Evolutionary conservation across 2,329 filamentous ascomycete species (phyloP), one percentile per base, ranked within the genome.

Genomic region (Fusarium dimerum): DNA sequence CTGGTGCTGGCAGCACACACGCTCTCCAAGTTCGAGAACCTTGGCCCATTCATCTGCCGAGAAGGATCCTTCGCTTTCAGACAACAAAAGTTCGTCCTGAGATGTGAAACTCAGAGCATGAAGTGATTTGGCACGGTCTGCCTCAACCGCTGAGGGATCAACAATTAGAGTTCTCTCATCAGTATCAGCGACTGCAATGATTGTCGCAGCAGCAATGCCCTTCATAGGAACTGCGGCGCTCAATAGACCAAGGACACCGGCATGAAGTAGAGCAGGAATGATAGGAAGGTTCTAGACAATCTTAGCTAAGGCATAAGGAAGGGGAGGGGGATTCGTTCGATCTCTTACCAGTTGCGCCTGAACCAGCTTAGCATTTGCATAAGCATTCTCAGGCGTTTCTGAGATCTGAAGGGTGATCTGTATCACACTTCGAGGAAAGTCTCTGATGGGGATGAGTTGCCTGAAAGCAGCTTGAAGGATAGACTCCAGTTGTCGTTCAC

Each of bases 31-130:
- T 55, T 86, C 79, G 59, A 86, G 83, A 16, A 89, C 83, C 41
- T 79, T 75, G 50, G 91, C 83, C 91, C 92, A 97, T 57, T 88
- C 86, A 13, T 84, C 79, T 59, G 89, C 77, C 43, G 84, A 83
- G 67, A 97, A 97, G 4, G 75, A 73, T 1, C 93, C 93, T 64
- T 93, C 85, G 65, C 91, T 96, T 73, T 96, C 89, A 34, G 83
- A 86, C 40, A 96, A 73, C 18, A 97, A 73, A 47, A 96, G 75
- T 53, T 90, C 85, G 9, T 87, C 83, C 47, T 84, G 77, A 1
- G 86, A 85, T n/a, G 87, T 87, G 68, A 94, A 96, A 6, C 86
- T 88, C 52, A 97, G 79, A n/a, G 89, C 90, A 68, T 97, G 93
- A 18, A 90, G 74, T 6, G 91, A 95, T 50, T 76, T 78, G 11